Evolutionary conservation across 331 rosid species (phyloP), one percentile per base, ranked within the genome.

Genomic region (Quercus lobata): DNA sequence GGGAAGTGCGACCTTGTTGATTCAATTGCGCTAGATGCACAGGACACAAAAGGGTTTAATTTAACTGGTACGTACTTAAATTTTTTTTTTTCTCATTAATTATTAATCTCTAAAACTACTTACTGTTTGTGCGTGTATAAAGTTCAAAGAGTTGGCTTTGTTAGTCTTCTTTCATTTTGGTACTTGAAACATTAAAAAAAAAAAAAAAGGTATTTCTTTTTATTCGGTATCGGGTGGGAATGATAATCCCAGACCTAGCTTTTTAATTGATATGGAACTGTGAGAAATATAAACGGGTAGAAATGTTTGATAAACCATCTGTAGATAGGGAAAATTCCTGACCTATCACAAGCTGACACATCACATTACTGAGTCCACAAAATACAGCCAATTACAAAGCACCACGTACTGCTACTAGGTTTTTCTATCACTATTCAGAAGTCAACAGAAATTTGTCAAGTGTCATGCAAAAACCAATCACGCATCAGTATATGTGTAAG

Each of bases 1-100:
- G 99, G 99, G 84, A 96, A 96, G 93, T 91, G 97, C 74, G 99
- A 96, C 83, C 78, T 96, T 46, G 89, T 78, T 79, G 87, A 55
- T 77, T 73, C 90, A 30, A 18, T 84, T 71, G 98, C 98, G 30
- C n/a, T 71, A 16, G 98, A 96, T 83, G 24, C 84, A 58, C 84
- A 25, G 71, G 93, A 96, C 83, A 93, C 94, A 41, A 90, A 86
- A 75, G 94, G 93, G 73, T 89, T 84, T 76, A 88, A 84, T 78
- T 85, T 96, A 84, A 88, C 91, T 25, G 97, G 99, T 96, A 87
- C 25, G 81, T 22, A 69, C 60, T n/a, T 83, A 4, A 37, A 5
- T 68, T 19, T 19, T 77, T 60, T 82, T 29, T 32, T 37, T 25
- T 25, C 1, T 25, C 35, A 0, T 4, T 56, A 44, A 32, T 75